Evolutionary conservation across 192 early-diverging fungal species (phyloP), one percentile per base, ranked within the genome.

Genomic region (Backusella australiensis): DNA sequence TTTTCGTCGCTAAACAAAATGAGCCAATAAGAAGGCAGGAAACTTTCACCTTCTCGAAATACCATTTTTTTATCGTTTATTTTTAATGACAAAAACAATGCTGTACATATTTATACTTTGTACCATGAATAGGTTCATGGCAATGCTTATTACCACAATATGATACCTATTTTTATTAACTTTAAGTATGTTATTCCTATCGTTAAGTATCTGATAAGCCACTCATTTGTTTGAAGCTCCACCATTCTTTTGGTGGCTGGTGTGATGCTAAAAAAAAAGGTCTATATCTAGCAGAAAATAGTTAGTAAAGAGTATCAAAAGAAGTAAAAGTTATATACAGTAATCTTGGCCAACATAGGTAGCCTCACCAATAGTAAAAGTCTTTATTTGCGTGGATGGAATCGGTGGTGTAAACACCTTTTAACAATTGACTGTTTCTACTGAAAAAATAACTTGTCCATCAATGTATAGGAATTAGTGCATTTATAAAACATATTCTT

Each of bases 211-310:
- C 23, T 26, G 56, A 63, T 63, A 63, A 63, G 56, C 56, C 56
- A 63, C 56, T 63, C 56, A 3, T 12, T 63, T 63, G 56, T 63
- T 63, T 63, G 26, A 63, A 63, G 56, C 56, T 63, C 56, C 56
- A 63, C 56, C 26, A 12, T 63, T 12, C 26, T 63, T 63, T 63
- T 63, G 56, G 56, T 63, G 56, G 56, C 56, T 63, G 56, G 23
- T 63, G 21, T 63, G 26, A 63, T 29, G 56, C 56, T 29, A 14
- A 63, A 29, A 63, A 59, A 38, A 53, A 63, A 14, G 11, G 23
- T 63, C 11, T 63, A 29, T 23, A 4, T 14, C 56, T 15, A 56
- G 4, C 21, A 26, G 32, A 32, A 29, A 12, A 63, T 12, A 26
- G 12, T n/a, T 29, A 63, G 11, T 0, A 49, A 49, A 49, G 15